phyloP scores from a whole-genome alignment of 371 early-diverging fungal species.

The Furculomyces boomerangus region DNA sequence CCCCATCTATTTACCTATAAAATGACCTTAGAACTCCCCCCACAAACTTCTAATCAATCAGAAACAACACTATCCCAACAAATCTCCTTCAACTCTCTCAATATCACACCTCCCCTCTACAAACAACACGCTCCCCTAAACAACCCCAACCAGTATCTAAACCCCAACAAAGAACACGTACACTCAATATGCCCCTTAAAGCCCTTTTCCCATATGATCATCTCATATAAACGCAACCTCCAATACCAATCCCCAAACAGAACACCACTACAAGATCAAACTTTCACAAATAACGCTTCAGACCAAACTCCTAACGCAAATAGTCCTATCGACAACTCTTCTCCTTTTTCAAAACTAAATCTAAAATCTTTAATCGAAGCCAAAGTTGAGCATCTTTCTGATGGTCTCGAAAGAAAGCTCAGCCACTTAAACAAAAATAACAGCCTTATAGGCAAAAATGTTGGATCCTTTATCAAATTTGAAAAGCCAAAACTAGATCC shows the following conservation, averaged over 20 bases:
- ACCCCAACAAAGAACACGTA: constrained; percentile 17
- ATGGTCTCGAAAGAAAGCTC: constrained; percentile 17
- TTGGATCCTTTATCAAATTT: constrained; percentile 13
- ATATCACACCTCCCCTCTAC: too few relatives aligned
- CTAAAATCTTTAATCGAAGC: constrained; percentile 8
- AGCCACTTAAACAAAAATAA: constrained; percentile 7
- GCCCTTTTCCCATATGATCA: constrained; percentile 24
- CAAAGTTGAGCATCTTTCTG: constrained; percentile 15
- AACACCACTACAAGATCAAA: background rate
- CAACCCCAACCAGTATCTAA: too few relatives aligned
- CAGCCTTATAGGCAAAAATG: constrained; percentile 5
- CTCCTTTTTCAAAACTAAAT: background rate
- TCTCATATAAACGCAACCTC: constrained; percentile 3
- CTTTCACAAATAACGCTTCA: background rate
- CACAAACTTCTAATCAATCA: too few relatives aligned
- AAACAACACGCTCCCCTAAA: too few relatives aligned
- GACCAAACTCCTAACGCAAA: background rate
- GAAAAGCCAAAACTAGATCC: background rate
- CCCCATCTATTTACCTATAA: too few relatives aligned
- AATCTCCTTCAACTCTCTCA: too few relatives aligned
- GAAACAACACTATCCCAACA: too few relatives aligned
- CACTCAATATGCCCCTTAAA: constrained; percentile 23
- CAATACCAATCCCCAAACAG: background rate
- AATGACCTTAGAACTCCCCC: too few relatives aligned
- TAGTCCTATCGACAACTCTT: background rate